Percentiles rank a stretch among this genome's conserved stretches.
Evolutionary conservation across 2,329 filamentous ascomycete genomes (phyloP).

Genomic region (Cladosporium velox): DNA sequence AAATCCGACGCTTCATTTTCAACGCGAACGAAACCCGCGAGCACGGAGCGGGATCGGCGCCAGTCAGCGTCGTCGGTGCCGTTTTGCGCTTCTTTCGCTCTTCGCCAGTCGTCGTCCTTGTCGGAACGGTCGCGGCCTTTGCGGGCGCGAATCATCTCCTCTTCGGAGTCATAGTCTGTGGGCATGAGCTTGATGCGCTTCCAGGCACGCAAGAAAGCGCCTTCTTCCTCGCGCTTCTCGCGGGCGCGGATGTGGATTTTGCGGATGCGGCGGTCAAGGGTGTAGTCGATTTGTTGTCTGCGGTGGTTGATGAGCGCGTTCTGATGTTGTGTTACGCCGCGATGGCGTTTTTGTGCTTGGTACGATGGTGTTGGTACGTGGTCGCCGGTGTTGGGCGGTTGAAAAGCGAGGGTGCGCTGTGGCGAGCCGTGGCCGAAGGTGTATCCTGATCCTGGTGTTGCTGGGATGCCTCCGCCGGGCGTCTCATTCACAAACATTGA

Average conservation of each 20-base stretch:
- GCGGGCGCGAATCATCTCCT: conserved; percentile 36
- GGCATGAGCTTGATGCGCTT: conserved; percentile 58
- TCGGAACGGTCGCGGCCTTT: conserved; percentile 33
- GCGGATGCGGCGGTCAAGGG: conserved; percentile 73
- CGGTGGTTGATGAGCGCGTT: conserved; percentile 77
- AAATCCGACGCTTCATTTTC: conserved; percentile 67
- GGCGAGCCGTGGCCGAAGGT: conserved; percentile 11
- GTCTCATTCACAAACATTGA: conserved; percentile 33
- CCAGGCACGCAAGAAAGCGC: conserved; percentile 67
- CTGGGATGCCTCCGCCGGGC: conserved; percentile 8
- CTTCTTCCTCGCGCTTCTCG: conserved; percentile 63
- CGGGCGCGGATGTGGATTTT: conserved; percentile 65
- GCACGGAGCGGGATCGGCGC: conserved; percentile 27
- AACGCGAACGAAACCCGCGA: conserved; percentile 62
- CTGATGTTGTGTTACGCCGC: conserved; percentile 79
- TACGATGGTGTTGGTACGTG: conserved; percentile 39
- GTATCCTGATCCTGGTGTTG: conserved; percentile 15
- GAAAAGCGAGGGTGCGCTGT: conserved; percentile 30
- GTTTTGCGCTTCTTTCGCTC: conserved; percentile 25
- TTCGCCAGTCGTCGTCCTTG: conserved; percentile 40
- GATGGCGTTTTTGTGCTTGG: conserved; percentile 56
- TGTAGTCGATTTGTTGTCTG: conserved; percentile 77
- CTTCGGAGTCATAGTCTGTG: conserved; percentile 51
- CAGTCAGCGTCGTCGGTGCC: conserved; percentile 24
- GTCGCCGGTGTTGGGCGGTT: conserved; percentile 28